These are phyloP conservation scores for Metschnikowia reukaufii DNA, from an alignment of 805 yeast genomes.

Conservation along the genomic window DNA sequence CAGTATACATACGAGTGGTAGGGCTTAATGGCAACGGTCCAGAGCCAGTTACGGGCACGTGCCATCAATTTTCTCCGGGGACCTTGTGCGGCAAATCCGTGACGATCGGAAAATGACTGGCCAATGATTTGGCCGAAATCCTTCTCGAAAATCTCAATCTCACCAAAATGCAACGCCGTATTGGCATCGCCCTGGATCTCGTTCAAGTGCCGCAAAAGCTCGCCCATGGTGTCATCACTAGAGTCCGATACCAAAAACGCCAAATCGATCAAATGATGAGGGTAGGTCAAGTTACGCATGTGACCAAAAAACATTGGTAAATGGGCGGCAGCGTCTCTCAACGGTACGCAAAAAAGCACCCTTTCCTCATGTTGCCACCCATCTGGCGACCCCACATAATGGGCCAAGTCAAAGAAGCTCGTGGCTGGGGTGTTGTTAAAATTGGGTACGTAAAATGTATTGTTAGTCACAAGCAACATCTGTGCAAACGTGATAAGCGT, in stretches of 20 bases:
- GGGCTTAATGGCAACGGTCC: conserved; percentile 82
- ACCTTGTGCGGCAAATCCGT: conserved; percentile 95
- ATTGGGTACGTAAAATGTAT: conserved; percentile 32
- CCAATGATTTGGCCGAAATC: conserved; percentile 94
- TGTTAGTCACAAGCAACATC: conserved; percentile 16
- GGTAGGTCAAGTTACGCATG: conserved; percentile 77
- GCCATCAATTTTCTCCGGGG: conserved; percentile 95
- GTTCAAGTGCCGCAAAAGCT: conserved; percentile 54
- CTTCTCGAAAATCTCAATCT: conserved; percentile 83
- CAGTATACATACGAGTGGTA: conserved; percentile 95
- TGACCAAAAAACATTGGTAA: conserved; percentile 86
- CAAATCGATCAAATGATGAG: conserved; percentile 78
- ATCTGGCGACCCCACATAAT: conserved; percentile 60
- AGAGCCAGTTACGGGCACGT: conserved; percentile 90
- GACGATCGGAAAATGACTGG: conserved; percentile 89
- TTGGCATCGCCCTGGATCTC: conserved; percentile 68
- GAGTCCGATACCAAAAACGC: conserved; percentile 91
- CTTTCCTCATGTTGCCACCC: conserved; percentile 84
- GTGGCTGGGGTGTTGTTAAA: conserved; percentile 40
- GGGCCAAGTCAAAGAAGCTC: conserved; percentile 69
- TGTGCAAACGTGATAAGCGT: conserved; percentile 15
- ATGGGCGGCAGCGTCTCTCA: conserved; percentile 90
- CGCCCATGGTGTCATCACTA: conserved; percentile 80
- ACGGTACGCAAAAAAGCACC: conserved; percentile 81
- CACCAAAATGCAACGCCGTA: conserved; percentile 66